phyloP scores from a whole-genome alignment of 345 rosid species.

The Geranium brycei region DNA sequence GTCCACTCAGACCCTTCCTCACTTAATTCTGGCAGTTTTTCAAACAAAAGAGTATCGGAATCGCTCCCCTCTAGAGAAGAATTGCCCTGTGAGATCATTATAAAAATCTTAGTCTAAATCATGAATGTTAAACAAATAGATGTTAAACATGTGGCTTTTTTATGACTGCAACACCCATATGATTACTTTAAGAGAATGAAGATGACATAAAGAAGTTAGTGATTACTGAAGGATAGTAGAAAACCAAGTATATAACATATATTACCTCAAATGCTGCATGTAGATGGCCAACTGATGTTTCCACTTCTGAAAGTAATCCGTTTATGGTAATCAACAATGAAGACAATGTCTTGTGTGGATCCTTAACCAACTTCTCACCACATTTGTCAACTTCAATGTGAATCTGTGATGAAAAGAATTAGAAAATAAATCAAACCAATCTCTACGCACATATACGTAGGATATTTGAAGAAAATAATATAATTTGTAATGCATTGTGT shows the following conservation, averaged over 20 bases:
- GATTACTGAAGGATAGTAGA: background rate
- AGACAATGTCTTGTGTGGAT: slow-evolving; percentile 51
- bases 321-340: slow-evolving; percentile 35
- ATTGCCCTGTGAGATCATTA: slow-evolving; percentile 33
- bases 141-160: background rate
- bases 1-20: slow-evolving; percentile 65
- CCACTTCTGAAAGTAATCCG: slow-evolving; percentile 50
- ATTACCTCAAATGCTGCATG: slow-evolving; percentile 50
- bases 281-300: slow-evolving; percentile 51
- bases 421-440: background rate
- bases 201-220: background rate
- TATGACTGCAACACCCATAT: too few relatives aligned
- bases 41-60: slow-evolving; percentile 50
- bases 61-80: slow-evolving; percentile 52
- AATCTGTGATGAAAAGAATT: slow-evolving; percentile 31
- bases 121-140: background rate
- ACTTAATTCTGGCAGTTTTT: slow-evolving; percentile 47
- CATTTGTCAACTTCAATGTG: slow-evolving; percentile 57
- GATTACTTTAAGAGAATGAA: too few relatives aligned
- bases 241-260: background rate
- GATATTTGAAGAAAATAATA: too few relatives aligned
- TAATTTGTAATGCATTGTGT: too few relatives aligned
- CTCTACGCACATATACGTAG: background rate
- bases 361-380: slow-evolving; percentile 55
- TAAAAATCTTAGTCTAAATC: background rate